A percentile compares a stretch with the other conserved stretches of the same genome.
Conservation (phyloP, 805 yeast species). For the Kodamaea leandrae region DNA sequence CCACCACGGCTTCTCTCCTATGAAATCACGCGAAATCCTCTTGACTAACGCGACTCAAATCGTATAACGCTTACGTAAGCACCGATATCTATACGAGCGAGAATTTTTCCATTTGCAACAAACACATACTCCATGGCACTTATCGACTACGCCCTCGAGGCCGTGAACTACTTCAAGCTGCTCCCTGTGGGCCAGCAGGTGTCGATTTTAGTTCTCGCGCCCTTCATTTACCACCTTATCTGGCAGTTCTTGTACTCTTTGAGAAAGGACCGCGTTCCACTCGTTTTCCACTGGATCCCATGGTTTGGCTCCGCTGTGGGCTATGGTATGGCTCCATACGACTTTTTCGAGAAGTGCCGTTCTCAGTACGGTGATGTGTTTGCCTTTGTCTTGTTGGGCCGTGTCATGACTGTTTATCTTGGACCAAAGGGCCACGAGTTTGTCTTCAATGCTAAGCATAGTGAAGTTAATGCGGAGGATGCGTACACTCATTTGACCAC, state of each 20-base stretch:
- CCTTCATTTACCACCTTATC: conserved; percentile 60
- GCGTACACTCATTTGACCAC: conserved; percentile 96
- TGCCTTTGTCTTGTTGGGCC: conserved; percentile 85
- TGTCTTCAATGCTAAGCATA: conserved; percentile 83
- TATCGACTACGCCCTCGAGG: conserved; percentile 16
- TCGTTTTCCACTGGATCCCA: conserved; percentile 90
- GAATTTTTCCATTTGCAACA: conserved; percentile 2
- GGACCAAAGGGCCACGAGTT: conserved; percentile 99
- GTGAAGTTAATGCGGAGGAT: conserved; percentile 93
- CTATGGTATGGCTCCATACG: conserved; percentile 93
- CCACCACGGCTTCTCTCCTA: too few species aligned
- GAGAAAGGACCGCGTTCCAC: conserved; percentile 79
- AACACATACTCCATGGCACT: conserved; percentile 24
- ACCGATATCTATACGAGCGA: conserved; percentile 6
- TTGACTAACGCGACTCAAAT: background rate
- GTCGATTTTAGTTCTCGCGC: conserved; percentile 41
- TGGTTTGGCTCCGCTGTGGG: conserved; percentile 91
- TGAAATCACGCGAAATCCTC: background rate
- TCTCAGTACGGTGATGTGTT: conserved; percentile 88
- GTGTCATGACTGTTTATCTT: conserved; percentile 88
- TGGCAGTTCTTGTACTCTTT: conserved; percentile 72
- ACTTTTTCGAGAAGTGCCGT: conserved; percentile 77
- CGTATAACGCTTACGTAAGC: conserved; percentile 3
- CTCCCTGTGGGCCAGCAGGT: conserved; percentile 28
- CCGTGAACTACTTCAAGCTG: conserved; percentile 19